Base-by-base conservation (phyloP, 2,329 filamentous ascomycete genomes). In the Cladosporium velox region DNA sequence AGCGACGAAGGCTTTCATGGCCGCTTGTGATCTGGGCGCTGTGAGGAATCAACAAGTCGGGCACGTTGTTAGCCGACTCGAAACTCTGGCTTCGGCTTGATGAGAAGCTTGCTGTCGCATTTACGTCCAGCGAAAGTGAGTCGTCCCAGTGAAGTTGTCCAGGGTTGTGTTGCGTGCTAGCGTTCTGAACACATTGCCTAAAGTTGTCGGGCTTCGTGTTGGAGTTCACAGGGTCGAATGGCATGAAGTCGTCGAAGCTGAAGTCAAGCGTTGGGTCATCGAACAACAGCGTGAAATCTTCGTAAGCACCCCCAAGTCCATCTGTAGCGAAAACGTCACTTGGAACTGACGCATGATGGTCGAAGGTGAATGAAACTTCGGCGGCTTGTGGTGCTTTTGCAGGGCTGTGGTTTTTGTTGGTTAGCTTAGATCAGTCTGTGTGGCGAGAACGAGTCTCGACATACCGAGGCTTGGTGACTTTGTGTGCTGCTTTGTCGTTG, bases 241-340 rank as follows among this genome's bases (percentile, higher is more conserved):
- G 44, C 15, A 28, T 24, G 21, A 68, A 64, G 38, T 71, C 64
- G 61, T 72, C 70, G 35, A 74, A 68, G 60, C 63, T 61, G 54
- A 68, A 58, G 24, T 72, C 68, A 21, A 67, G 59, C 26, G 69
- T 58, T 3, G 69, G 59, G n/a, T 73, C 70, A 11, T 74, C 70
- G 4, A 72, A 69, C 66, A 72, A 67, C 21, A 65, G 64, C 8
- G 69, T 68, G 59, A 73, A 73, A 63, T 74, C 70, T 15, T 72
- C 70, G 65, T 73, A 74, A n/a, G 64, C 61, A 12, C 44, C 49
- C 12, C 15, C 21, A 28, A 59, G 32, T 12, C 28, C 54, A 26
- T 65, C 61, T 32, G 35, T 26, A 14, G 60, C 32, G 60, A 63
- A 63, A n/a, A 55, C 28, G 21, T 57, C 59, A 24, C 24, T 60